These are phyloP conservation scores for Xylariaceae sp. DNA, from an alignment of 2,329 filamentous ascomycete species.

Conservation along the genomic window DNA sequence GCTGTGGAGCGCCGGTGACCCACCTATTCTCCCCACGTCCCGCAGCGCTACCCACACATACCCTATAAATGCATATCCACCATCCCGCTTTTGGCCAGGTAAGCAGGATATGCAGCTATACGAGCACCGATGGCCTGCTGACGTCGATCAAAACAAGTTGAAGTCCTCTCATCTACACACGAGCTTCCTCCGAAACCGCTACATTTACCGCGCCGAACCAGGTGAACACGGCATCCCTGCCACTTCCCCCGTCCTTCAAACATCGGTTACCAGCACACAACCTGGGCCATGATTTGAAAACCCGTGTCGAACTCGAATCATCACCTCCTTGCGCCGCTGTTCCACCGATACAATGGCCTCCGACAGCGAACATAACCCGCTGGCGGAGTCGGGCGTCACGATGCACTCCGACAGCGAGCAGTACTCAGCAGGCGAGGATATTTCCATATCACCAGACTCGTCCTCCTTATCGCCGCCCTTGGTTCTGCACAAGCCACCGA, in stretches of 20 bases:
- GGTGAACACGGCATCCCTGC: background rate
- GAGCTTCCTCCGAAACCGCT: slow-evolving; percentile 11
- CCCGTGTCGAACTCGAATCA: background rate
- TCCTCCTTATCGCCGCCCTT: slow-evolving; percentile 62
- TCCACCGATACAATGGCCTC: slow-evolving; percentile 44
- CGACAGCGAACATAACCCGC: slow-evolving; percentile 43
- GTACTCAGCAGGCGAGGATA: slow-evolving; percentile 63
- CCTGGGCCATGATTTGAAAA: slow-evolving; percentile 2
- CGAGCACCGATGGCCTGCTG: too few relatives aligned
- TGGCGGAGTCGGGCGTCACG: slow-evolving; percentile 69
- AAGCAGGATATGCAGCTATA: too few relatives aligned
- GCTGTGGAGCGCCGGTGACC: background rate
- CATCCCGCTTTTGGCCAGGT: background rate
- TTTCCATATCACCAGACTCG: slow-evolving; percentile 54
- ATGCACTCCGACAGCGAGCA: slow-evolving; percentile 80
- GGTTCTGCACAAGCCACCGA: slow-evolving; percentile 84
- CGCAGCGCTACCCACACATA: background rate
- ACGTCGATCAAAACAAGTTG: background rate
- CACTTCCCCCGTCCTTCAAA: background rate
- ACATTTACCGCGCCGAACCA: background rate
- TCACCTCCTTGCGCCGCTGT: background rate
- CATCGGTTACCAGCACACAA: background rate
- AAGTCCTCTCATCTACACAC: background rate
- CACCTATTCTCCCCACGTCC: background rate
- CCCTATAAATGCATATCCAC: background rate